Evolutionary conservation across 176 grass and related monocot species (phyloP), one percentile per base, ranked within the genome.

Genomic region (Aegilops umbellulata): DNA sequence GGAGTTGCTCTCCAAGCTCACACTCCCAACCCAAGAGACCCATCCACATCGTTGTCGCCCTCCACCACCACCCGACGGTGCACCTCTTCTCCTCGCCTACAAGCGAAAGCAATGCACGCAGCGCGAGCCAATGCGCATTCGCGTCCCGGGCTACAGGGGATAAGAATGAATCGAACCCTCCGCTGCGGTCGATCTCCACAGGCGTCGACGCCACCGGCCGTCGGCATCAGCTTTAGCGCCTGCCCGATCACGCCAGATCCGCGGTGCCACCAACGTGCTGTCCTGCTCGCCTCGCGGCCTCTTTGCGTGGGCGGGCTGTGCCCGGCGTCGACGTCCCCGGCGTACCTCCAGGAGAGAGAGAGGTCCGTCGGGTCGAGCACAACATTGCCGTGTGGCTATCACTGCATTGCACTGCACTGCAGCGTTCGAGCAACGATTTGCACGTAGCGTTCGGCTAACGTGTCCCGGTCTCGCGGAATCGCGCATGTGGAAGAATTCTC

Each of bases 131-230:
- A 44, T 39, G 41, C 51, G n/a, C 42, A 31, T 24, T 17, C 15
- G 64, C 34, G 15, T 39, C 57, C 34, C 4, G 8, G n/a, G 82
- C 82, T 84, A 83, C 88, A 60, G 78, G 23, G 81, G 89, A 91
- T 87, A 91, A 91, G 85, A 80, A 81, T 44, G 85, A 46, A 72
- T 31, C 27, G 15, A 24, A 10, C 25, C 23, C 17, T 20, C 77
- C 19, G 42, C 8, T 8, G 29, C 12, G n/a, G 23, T 6, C 67
- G 65, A 47, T 6, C 24, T 47, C 12, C 20, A 1, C 31, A 60
- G 65, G 13, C 80, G 57, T 78, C 51, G 17, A 79, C 71, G 49
- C 63, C 88, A 55, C 80, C 80, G 20, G 23, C 71, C 6, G 4
- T 31, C 34, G 6, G n/a, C 53, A 22, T 47, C 76, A 24, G 30